A percentile compares a stretch with the other conserved stretches of the same genome.
Conservation (phyloP, 148 eudicot genomes). For the Persicaria maculosa region DNA sequence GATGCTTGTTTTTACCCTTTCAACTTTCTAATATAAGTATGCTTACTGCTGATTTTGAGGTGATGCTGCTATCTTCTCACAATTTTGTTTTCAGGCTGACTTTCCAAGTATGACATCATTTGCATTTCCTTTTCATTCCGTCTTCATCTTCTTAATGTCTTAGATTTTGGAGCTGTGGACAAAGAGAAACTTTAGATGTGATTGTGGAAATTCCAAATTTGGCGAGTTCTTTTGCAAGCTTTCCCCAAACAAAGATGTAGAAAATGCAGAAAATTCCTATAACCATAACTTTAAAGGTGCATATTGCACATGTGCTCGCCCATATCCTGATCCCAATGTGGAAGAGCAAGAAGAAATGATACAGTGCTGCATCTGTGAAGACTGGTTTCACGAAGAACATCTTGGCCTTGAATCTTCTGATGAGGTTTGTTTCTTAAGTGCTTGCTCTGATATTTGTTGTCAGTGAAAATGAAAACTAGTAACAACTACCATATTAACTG, state of each 20-base stretch:
- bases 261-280: constrained; percentile 67
- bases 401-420: constrained; percentile 70
- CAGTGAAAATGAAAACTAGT: background rate
- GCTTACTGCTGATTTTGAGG: background rate
- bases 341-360: constrained; percentile 90
- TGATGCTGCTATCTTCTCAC: background rate
- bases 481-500: background rate
- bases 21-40: background rate
- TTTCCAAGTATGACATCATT: background rate
- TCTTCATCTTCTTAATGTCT: constrained; percentile 14
- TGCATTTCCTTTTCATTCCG: background rate
- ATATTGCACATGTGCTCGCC: constrained; percentile 85
- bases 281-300: constrained; percentile 90
- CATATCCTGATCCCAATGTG: constrained; percentile 89
- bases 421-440: constrained; percentile 46
- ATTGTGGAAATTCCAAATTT: constrained; percentile 97
- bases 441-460: constrained; percentile 4
- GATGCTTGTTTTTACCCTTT: background rate
- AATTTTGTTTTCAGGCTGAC: background rate
- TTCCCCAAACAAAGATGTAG: constrained; percentile 65
- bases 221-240: constrained; percentile 94
- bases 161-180: constrained; percentile 97
- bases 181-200: constrained; percentile 92
- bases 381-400: constrained; percentile 96
- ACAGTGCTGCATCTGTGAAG: constrained; percentile 94